Evolutionary conservation across 352 stramenopile species (phyloP).

Genomic region (Pythium dissimile): DNA sequence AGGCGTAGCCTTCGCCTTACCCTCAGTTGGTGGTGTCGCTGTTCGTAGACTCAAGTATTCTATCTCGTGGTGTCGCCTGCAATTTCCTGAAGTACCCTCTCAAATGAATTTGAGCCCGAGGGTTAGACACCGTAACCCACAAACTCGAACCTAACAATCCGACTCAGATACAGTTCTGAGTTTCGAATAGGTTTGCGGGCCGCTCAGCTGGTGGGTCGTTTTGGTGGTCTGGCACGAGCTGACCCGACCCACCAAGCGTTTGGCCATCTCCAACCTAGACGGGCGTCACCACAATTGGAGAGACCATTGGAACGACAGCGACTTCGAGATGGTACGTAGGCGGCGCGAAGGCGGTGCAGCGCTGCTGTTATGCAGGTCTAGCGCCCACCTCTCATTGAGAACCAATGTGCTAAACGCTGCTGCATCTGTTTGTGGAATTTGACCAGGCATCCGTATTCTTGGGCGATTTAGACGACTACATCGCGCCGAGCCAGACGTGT

Average conservation of each 20-base stretch:
- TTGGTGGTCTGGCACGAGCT: neutral
- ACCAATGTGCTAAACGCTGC: neutral
- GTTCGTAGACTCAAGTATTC: too few relatives aligned
- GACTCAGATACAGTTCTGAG: neutral
- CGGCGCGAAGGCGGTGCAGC: too few relatives aligned
- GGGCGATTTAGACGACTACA: constrained; percentile 93
- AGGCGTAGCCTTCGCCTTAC: too few relatives aligned
- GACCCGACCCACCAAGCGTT: constrained; percentile 8
- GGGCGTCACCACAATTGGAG: neutral
- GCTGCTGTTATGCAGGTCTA: too few relatives aligned
- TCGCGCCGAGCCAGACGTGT: constrained; percentile 91
- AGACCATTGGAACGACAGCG: constrained; percentile 8
- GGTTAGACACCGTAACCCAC: too few relatives aligned
- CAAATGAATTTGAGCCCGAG: too few relatives aligned
- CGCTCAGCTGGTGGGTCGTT: neutral
- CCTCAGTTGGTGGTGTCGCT: too few relatives aligned
- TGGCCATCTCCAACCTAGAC: constrained; percentile 16
- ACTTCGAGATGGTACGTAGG: constrained; percentile 22
- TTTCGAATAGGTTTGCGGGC: neutral
- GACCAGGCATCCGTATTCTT: constrained; percentile 89
- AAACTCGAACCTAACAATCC: neutral
- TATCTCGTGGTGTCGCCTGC: too few relatives aligned
- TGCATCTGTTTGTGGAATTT: neutral
- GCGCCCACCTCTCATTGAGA: neutral
- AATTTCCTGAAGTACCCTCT: too few relatives aligned